Base-by-base conservation (phyloP, 768 basidiomycete species). In the Rhizopogon roseolus region DNA sequence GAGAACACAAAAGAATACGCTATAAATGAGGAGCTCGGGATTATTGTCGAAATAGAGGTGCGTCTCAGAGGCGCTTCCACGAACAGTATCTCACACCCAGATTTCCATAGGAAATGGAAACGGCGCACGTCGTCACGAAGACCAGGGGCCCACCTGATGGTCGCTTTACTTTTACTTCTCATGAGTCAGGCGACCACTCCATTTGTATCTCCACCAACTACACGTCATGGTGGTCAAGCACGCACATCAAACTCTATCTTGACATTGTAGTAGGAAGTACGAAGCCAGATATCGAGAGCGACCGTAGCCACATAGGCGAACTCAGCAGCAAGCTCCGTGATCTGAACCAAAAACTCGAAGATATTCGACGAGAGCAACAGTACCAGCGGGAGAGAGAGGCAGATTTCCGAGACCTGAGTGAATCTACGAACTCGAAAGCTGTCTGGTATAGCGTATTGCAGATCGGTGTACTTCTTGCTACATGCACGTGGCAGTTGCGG, bases 351-450 rank as follows among this genome's bases (percentile, higher is more conserved):
- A 96, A 93, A 70, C 77, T 99, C 46, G 91, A 90, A 68, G 93
- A 96, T 62, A 88, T 98, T 52, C 80, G 93, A 43, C 78, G 93
- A 25, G 97, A 98, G 71, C 97, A 99, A 73, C 91, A 95, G 71
- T 99, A 98, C 66, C 96, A 98, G 75, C 80, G 97, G 41, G 96
- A 99, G 73, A 77, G 97, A 59, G 97, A 99, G 71, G 78, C 90
- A 10, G 87, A 90, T 61, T 99, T 89, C 66, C 76, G 97, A 38
- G 75, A 93, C 71, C 70, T 98, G 57, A 94, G 91, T 61, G 97
- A 99, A 71, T 69, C 71, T 14, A 96, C 93, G 38, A 99, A 99
- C 72, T 74, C 86, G n/a, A 76, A 86, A 55, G 94, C 97, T 1
- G 90, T 98, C 42, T 98, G 93, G 92, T 98, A 97, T 71, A 93